phyloP scores from a whole-genome alignment of 176 grass and related monocot species.

The Coix lacrymajobi region DNA sequence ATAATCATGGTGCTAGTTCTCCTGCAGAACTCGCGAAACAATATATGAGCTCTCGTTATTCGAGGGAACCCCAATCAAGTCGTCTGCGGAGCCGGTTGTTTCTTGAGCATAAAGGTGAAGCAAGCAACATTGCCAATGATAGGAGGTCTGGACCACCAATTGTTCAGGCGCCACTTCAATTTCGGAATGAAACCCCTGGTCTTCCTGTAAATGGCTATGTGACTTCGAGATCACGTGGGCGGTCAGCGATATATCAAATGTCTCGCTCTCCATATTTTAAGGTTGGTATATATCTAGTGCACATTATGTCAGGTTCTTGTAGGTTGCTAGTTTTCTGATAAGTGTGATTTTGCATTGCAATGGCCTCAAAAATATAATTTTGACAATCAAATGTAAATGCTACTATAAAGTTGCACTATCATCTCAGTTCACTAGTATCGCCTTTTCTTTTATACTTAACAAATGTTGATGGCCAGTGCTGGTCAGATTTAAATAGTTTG shows the following conservation, averaged over 20 bases:
- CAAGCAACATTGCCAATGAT: constrained; percentile 32
- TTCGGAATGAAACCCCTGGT: constrained; percentile 22
- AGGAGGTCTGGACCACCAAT: constrained; percentile 11
- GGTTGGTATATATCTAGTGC: constrained; percentile 24
- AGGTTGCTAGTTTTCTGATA: background rate
- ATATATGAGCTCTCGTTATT: constrained; percentile 56
- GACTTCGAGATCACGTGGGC: constrained; percentile 37
- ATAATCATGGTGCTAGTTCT: background rate
- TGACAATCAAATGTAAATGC: background rate
- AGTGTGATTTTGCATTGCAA: background rate
- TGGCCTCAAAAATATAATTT: background rate
- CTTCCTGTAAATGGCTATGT: constrained; percentile 48
- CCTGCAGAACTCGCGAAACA: constrained; percentile 62
- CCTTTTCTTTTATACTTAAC: background rate
- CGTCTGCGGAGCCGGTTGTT: constrained; percentile 38
- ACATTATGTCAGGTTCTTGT: background rate
- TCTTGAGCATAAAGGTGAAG: constrained; percentile 33
- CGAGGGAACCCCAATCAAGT: constrained; percentile 22
- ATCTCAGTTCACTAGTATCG: background rate
- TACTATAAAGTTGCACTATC: background rate
- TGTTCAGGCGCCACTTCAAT: constrained; percentile 23
- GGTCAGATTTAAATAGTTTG: background rate
- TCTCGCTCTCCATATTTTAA: constrained; percentile 58
- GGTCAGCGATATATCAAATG: constrained; percentile 62
- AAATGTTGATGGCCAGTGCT: background rate